These are phyloP conservation scores for Trichoderma atroviride DNA, from an alignment of 2,329 filamentous ascomycete species.

Conservation along the genomic window DNA sequence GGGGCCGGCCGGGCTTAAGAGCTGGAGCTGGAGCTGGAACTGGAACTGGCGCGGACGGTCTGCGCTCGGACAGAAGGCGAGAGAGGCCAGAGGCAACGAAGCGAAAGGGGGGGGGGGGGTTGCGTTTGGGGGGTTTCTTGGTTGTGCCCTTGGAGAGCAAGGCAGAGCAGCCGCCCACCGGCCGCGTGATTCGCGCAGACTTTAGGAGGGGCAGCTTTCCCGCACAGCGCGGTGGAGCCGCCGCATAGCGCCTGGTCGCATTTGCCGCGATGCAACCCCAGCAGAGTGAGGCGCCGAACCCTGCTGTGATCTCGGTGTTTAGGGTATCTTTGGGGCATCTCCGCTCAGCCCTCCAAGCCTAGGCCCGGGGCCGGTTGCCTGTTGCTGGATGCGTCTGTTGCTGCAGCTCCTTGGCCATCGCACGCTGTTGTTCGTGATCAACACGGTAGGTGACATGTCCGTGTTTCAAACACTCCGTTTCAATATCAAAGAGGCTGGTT, in stretches of 20 bases:
- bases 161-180: conserved; percentile 20
- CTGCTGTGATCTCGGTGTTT: conserved; percentile 18
- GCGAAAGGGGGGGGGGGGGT: conserved; percentile 10
- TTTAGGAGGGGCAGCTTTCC: conserved; percentile 27
- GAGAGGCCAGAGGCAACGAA: conserved; percentile 18
- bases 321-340: conserved; percentile 18
- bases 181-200: conserved; percentile 28
- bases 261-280: conserved; percentile 17
- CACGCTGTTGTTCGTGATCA: background rate
- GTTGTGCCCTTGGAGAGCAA: conserved; percentile 26
- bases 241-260: conserved; percentile 8
- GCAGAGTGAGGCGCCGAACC: conserved; percentile 9
- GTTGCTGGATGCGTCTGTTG: background rate
- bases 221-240: conserved; percentile 23
- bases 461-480: background rate
- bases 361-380: background rate
- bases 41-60: background rate
- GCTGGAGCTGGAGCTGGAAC: conserved; percentile 9
- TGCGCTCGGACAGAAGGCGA: conserved; percentile 7
- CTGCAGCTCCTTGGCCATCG: background rate
- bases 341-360: conserved; percentile 9
- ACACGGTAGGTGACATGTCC: background rate
- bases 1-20: background rate
- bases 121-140: conserved; percentile 7
- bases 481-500: background rate